These are phyloP conservation scores for Kuraishia borneana DNA, from an alignment of 805 yeast genomes.

Conservation along the genomic window DNA sequence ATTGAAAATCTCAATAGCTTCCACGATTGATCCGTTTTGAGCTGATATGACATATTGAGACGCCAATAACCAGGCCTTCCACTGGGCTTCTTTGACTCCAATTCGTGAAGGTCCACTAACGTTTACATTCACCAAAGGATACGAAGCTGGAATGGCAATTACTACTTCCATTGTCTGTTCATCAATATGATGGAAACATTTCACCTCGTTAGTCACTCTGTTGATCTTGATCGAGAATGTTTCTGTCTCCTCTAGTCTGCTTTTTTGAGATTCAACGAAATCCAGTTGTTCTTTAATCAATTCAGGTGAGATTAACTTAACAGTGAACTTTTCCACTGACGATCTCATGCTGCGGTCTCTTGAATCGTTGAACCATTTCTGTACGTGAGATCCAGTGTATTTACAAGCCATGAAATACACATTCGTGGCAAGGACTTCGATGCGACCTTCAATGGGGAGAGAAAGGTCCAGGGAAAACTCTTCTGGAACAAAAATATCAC, in stretches of 20 bases:
- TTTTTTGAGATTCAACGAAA: constrained; percentile 26
- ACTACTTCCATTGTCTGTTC: constrained; percentile 79
- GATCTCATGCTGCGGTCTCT: constrained; percentile 56
- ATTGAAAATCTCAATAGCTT: constrained; percentile 56
- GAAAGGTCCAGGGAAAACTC: too few species aligned
- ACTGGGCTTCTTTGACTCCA: constrained; percentile 85
- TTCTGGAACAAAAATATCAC: too few species aligned
- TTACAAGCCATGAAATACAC: constrained; percentile 37
- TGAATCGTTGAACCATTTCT: constrained; percentile 60
- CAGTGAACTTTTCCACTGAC: constrained; percentile 52
- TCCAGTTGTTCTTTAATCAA: constrained; percentile 48
- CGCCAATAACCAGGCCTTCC: constrained; percentile 93
- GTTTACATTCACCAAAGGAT: constrained; percentile 65
- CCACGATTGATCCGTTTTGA: constrained; percentile 61
- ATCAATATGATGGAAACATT: constrained; percentile 66
- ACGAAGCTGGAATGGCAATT: constrained; percentile 60
- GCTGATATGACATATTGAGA: constrained; percentile 74
- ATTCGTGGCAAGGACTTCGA: constrained; percentile 2
- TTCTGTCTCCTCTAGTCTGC: constrained; percentile 20
- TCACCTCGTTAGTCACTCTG: constrained; percentile 52
- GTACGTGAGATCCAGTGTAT: constrained; percentile 44
- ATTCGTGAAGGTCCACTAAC: constrained; percentile 72
- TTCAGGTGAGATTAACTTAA: constrained; percentile 49
- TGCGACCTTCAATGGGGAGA: constrained; percentile 11
- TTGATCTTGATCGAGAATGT: constrained; percentile 53